Evolutionary conservation across 139 green algal genomes (phyloP), one percentile per base, ranked within the genome.

Genomic region (Micractinium conductrix): DNA sequence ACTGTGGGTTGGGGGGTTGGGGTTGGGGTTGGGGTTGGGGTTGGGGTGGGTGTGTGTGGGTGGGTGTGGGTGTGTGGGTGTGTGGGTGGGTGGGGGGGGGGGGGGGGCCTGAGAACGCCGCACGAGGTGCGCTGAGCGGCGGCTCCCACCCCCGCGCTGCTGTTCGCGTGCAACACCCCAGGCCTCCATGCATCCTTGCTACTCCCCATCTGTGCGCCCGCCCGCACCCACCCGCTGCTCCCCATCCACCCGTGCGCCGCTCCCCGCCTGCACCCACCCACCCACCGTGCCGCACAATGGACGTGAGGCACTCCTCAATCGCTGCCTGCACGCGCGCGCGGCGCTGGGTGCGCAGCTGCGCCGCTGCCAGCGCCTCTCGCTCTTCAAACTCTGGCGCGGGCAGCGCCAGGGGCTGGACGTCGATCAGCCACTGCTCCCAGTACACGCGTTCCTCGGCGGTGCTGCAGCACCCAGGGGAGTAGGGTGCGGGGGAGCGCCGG

Each of bases 341-440:
- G 65, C 53, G 84, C 81, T 85, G 67, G 4, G 68, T 40, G 1
- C 80, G 38, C 68, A 85, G 67, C 2, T 17, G n/a, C 17, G 42
- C 35, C n/a, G 78, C 42, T 0, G 62, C 78, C 37, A 74, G 48
- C 1, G 79, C 35, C 67, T 78, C 37, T 35, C 69, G 79, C 67
- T 84, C 79, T 35, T 84, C 79, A 58, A 84, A 78, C 10, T 71
- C 79, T 0, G 79, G 37, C 7, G 62, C 42, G 22, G 78, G n/a
- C 6, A 62, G 78, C 42, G n/a, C 67, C 33, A 67, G 37, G 21
- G 76, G 44, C 42, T 26, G 30, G 26, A 81, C 38, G 28, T 68
- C 55, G 35, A 79, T 69, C 35, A 76, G 93, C 96, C 96, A 98
- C 85, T 95, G 91, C 90, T 98, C 96, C 96, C 96, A 98, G 83